Evolutionary conservation across 805 yeast genomes (phyloP).

Genomic region (Zygosaccharomyces siamensis): DNA sequence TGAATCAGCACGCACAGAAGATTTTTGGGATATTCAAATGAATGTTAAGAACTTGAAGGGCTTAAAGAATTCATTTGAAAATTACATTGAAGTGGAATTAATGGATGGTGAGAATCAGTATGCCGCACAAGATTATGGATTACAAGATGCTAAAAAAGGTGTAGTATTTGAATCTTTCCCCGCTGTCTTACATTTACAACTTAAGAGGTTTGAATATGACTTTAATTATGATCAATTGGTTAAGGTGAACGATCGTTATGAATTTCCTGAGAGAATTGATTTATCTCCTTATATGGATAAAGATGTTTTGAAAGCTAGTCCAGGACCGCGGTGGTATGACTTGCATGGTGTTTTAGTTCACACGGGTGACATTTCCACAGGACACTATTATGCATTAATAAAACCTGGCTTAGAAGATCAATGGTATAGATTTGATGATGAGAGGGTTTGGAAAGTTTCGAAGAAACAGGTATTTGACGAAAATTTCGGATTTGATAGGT

Average conservation of each 20-base stretch:
- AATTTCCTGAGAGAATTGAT: conserved; percentile 80
- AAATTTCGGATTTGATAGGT: conserved; percentile 77
- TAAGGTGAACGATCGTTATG: conserved; percentile 88
- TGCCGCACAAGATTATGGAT: conserved; percentile 82
- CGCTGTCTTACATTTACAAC: conserved; percentile 85
- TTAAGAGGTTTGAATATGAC: conserved; percentile 92
- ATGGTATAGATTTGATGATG: conserved; percentile 96
- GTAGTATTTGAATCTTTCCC: conserved; percentile 89
- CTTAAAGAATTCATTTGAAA: conserved; percentile 70
- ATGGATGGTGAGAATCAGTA: conserved; percentile 94
- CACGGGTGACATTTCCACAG: conserved; percentile 91
- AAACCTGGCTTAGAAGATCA: conserved; percentile 64
- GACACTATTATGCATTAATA: conserved; percentile 93
- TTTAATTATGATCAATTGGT: conserved; percentile 82
- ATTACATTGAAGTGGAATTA: conserved; percentile 83
- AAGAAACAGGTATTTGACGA: conserved; percentile 82
- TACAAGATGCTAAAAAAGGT: conserved; percentile 96
- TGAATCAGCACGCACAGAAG: conserved; percentile 87
- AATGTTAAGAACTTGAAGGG: conserved; percentile 81
- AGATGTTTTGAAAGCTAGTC: conserved; percentile 31
- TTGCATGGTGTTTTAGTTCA: conserved; percentile 94
- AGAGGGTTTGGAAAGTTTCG: conserved; percentile 84
- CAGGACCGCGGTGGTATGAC: conserved; percentile 69
- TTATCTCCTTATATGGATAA: conserved; percentile 72
- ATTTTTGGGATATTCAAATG: conserved; percentile 96